Conservation (phyloP, 2,329 filamentous ascomycete genomes). For the Fusarium sp. region DNA sequence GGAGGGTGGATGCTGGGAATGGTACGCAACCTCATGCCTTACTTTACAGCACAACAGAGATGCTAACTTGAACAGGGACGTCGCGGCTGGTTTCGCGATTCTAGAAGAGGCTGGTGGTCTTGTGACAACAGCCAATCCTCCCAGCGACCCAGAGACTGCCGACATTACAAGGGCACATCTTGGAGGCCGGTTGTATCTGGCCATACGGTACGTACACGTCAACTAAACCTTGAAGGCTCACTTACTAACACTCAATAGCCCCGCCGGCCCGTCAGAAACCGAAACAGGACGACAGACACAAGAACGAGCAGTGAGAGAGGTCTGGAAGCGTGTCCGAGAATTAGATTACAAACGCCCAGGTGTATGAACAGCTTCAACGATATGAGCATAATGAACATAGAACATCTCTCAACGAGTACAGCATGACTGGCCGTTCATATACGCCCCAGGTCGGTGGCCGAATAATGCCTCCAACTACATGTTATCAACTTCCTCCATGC, state of each 20-base stretch:
- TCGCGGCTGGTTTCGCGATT: slow-evolving; percentile 78
- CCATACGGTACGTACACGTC: slow-evolving; percentile 62
- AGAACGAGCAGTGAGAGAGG: slow-evolving; percentile 75
- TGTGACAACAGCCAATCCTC: slow-evolving; percentile 78
- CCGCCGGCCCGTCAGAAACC: slow-evolving; percentile 67
- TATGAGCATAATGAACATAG: background rate
- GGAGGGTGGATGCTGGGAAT: slow-evolving; percentile 85
- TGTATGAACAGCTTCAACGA: slow-evolving; percentile 5
- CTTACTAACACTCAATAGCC: slow-evolving; percentile 52
- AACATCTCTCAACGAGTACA: background rate
- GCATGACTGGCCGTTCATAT: background rate
- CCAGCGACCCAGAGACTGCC: slow-evolving; percentile 62
- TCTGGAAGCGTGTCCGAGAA: slow-evolving; percentile 73
- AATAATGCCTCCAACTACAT: slow-evolving; percentile 4
- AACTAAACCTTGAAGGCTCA: too few relatives aligned
- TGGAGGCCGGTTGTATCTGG: slow-evolving; percentile 76
- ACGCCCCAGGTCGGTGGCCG: background rate
- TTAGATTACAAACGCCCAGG: slow-evolving; percentile 75
- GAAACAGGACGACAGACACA: slow-evolving; percentile 75
- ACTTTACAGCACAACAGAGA: accelerated
- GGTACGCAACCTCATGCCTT: slow-evolving; percentile 51
- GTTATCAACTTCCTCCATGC: slow-evolving; percentile 73
- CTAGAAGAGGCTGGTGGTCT: slow-evolving; percentile 78
- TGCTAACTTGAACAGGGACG: slow-evolving; percentile 63
- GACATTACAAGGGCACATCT: slow-evolving; percentile 68